phyloP scores from a whole-genome alignment of 371 early-diverging fungal species.

The Mortierella sp. region DNA sequence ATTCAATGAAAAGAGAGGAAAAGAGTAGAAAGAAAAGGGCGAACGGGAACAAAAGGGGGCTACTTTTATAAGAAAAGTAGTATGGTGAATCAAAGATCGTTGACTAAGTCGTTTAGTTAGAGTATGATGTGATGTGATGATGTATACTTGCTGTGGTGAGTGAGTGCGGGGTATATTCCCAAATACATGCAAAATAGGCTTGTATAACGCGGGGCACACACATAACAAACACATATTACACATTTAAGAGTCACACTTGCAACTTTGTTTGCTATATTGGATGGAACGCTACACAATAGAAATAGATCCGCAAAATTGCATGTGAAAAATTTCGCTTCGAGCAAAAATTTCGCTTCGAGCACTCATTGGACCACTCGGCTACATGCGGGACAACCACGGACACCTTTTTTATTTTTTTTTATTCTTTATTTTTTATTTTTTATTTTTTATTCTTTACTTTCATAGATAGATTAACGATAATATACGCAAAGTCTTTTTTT shows the following conservation, averaged over 20 bases:
- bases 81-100: not conserved
- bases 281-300: not conserved
- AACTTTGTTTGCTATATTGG: not conserved
- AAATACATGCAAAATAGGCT: slow-evolving; percentile 3
- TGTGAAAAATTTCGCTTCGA: slow-evolving; percentile 21
- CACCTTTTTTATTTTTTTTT: slow-evolving; percentile 3
- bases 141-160: not conserved
- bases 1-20: slow-evolving; percentile 2
- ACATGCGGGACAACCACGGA: slow-evolving; percentile 7
- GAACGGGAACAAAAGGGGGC: slow-evolving; percentile 1
- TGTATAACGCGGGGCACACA: slow-evolving; percentile 1
- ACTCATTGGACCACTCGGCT: slow-evolving; percentile 19
- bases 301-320: too few species aligned
- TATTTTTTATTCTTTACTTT: not conserved
- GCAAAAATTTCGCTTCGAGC: slow-evolving; percentile 22
- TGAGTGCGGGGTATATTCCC: not conserved
- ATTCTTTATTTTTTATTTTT: not conserved
- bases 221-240: not conserved
- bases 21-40: slow-evolving; percentile 11
- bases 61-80: slow-evolving; percentile 4
- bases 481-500: not conserved
- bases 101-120: not conserved
- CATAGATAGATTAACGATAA: too few species aligned
- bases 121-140: slow-evolving; percentile 8
- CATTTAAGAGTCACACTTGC: slow-evolving; percentile 7